phyloP scores from a whole-genome alignment of 23 red algal species.

The Gracilaria caudata region DNA sequence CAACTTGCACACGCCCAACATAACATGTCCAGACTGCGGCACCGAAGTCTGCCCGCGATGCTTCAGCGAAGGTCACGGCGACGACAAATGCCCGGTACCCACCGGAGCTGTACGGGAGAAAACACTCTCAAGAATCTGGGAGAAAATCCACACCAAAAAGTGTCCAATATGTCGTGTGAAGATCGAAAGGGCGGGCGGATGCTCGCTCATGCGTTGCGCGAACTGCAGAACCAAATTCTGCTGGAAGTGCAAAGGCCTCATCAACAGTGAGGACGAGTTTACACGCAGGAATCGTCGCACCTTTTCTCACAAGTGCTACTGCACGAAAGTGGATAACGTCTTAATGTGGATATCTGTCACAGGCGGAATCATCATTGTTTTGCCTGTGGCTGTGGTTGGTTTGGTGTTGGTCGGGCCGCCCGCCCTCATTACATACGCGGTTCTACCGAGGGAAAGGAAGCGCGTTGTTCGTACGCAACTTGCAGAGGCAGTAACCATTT shows the following conservation, averaged over 20 bases:
- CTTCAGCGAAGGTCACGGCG: constrained; percentile 3
- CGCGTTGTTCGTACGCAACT: neutral
- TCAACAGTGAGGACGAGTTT: constrained; percentile 5
- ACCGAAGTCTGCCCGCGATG: neutral
- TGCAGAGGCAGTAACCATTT: neutral
- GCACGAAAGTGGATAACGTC: constrained; percentile 19
- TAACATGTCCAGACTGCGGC: neutral
- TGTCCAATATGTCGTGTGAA: constrained; percentile 34
- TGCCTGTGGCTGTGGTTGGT: constrained; percentile 18
- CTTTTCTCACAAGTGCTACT: constrained; percentile 26
- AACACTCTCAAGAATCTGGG: neutral
- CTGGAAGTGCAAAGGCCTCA: constrained; percentile 43
- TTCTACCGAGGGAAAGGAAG: constrained; percentile 36
- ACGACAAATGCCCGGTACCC: constrained; percentile 3
- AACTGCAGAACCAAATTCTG: constrained; percentile 51
- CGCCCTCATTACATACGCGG: constrained; percentile 24
- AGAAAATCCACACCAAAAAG: constrained; percentile 34
- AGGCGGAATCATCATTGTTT: constrained; percentile 21
- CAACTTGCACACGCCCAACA: neutral
- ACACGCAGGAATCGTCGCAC: neutral
- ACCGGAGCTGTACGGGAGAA: neutral
- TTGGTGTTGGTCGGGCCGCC: neutral
- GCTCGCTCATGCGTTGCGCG: constrained; percentile 47
- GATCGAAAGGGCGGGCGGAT: constrained; percentile 43
- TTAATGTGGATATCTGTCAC: constrained; percentile 20